Conservation (phyloP, 1,284 basidiomycete genomes). For the Phellinidium pouzarii region DNA sequence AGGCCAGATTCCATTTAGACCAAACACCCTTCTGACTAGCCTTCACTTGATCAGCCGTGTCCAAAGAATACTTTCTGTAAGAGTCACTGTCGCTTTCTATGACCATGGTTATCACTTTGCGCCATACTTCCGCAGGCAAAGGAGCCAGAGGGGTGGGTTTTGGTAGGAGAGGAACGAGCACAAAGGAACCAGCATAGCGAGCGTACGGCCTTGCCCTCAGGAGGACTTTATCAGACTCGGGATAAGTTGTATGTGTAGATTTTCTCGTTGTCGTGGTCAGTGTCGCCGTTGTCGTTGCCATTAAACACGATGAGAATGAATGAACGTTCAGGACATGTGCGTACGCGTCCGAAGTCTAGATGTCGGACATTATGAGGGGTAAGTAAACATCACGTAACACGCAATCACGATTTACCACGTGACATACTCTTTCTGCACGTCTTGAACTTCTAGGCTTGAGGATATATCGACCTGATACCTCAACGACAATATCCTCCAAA, state of each 20-base stretch:
- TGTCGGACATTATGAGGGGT: neutral
- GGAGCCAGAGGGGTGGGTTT: conserved; percentile 39
- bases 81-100: conserved; percentile 28
- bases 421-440: no score
- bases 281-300: conserved; percentile 10
- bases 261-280: conserved; percentile 2
- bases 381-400: neutral
- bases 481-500: no score
- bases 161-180: conserved; percentile 64
- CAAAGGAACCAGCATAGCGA: conserved; percentile 44
- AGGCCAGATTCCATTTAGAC: conserved; percentile 38
- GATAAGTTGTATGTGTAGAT: neutral
- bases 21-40: conserved; percentile 11
- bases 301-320: neutral
- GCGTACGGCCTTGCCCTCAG: conserved; percentile 36
- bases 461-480: no score
- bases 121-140: conserved; percentile 70
- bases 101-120: conserved; percentile 48
- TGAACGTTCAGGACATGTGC: conserved; percentile 2
- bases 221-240: conserved; percentile 23
- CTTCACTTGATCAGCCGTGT: neutral
- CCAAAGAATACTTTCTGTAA: conserved; percentile 13
- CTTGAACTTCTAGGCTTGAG: no score
- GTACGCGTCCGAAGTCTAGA: neutral
- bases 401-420: neutral